These are phyloP conservation scores for Penicillium freii DNA, from an alignment of 2,329 filamentous ascomycete genomes.

Conservation along the genomic window DNA sequence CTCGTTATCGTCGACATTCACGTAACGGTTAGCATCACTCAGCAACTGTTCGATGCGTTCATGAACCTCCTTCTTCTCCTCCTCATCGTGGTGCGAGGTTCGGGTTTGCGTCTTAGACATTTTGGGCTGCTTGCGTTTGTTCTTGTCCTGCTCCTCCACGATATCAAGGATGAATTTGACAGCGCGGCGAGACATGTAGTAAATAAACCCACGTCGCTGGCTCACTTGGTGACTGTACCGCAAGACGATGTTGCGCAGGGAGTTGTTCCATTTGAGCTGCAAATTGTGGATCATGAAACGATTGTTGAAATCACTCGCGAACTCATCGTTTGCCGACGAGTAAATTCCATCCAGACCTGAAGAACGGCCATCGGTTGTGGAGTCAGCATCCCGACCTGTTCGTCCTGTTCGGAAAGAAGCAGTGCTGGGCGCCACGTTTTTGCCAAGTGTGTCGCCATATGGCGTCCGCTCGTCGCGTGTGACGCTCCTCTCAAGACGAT, in stretches of 20 bases:
- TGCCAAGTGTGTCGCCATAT: slow-evolving; percentile 43
- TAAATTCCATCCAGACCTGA: slow-evolving; percentile 58
- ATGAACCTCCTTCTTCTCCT: slow-evolving; percentile 65
- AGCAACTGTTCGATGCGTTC: slow-evolving; percentile 84
- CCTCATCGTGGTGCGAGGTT: slow-evolving; percentile 51
- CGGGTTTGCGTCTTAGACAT: slow-evolving; percentile 30
- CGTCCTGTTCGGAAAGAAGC: slow-evolving; percentile 29
- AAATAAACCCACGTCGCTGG: slow-evolving; percentile 92
- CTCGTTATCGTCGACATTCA: slow-evolving; percentile 65
- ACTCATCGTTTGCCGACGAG: slow-evolving; percentile 71
- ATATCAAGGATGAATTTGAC: slow-evolving; percentile 99
- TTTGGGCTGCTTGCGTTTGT: slow-evolving; percentile 51
- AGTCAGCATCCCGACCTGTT: slow-evolving; percentile 36
- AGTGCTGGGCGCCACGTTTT: slow-evolving; percentile 21
- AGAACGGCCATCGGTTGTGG: slow-evolving; percentile 56
- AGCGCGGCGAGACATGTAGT: slow-evolving; percentile 92
- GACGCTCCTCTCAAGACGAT: slow-evolving; percentile 55
- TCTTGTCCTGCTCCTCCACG: slow-evolving; percentile 85
- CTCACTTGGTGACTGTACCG: slow-evolving; percentile 97
- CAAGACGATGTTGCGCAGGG: slow-evolving; percentile 89
- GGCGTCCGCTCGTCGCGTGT: slow-evolving; percentile 47
- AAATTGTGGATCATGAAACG: slow-evolving; percentile 97
- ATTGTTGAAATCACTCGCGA: slow-evolving; percentile 94
- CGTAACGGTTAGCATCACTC: slow-evolving; percentile 78
- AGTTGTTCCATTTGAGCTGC: slow-evolving; percentile 98